Base-by-base conservation (phyloP, 2,329 filamentous ascomycete species). In the Scytalidium lignicola region DNA sequence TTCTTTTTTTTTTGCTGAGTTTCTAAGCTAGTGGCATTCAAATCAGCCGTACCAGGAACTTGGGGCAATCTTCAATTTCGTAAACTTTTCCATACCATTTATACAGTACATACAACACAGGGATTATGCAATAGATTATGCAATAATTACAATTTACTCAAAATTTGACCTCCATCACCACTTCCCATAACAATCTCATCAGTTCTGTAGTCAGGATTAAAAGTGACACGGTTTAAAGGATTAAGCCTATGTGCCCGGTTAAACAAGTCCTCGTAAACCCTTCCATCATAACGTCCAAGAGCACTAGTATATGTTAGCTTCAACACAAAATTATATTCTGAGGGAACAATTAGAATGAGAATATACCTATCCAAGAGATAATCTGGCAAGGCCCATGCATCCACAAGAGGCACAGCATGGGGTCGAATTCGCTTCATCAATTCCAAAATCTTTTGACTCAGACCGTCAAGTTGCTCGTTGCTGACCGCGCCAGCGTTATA, bases 181-280 rank as follows among this genome's bases (percentile, higher is more conserved):
- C 70, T 71, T 6, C 70, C 69, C 62, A 71, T 65, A 8, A 75
- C 70, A 53, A 76, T 72, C 59, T 76, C 74, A 49, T 74, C 73
- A 43, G 62, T 71, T 55, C 65, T 64, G 62, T 70, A 76, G 51
- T 75, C 67, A 6, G 68, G 66, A 55, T 79, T 77, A 54, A 78
- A 76, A 1, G 72, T 76, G 9, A 71, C 62, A 47, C 62, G 61
- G 50, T 79, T 78, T 55, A 79, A 52, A 9, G 75, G 75, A 59
- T 78, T 78, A 54, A 71, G 58, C 42, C 70, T 62, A 64, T 78
- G 74, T 3, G 75, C 75, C 46, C 71, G 65, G 48, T 77, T 67
- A 51, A 70, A 79, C 40, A 78, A 57, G 48, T 77, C 72, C 56
- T 79, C 76, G 54, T 79, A 79, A 6, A 78, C 74, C 45, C 68